A percentile compares a stretch with the other conserved stretches of the same genome.
Evolutionary conservation across 2,329 filamentous ascomycete species (phyloP).

Genomic region (Paracorniculantispora psalliotae): DNA sequence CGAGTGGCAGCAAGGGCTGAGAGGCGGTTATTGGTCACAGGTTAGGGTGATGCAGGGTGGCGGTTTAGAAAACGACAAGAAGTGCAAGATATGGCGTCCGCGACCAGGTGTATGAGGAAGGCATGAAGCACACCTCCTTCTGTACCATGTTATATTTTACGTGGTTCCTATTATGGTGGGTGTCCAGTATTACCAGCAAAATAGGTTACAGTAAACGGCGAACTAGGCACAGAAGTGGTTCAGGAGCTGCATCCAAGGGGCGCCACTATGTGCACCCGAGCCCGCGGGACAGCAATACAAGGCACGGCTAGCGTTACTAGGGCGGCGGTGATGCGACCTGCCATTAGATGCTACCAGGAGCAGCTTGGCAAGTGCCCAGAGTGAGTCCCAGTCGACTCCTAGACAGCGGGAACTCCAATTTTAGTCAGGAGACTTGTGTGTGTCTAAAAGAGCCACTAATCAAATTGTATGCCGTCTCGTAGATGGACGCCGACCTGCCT

Average conservation of each 20-base stretch:
- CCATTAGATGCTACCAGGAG: neutral
- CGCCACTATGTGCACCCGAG: conserved; percentile 1
- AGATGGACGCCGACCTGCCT: neutral
- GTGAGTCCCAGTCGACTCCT: neutral
- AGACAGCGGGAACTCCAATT: neutral
- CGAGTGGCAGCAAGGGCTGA: neutral
- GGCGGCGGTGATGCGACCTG: neutral
- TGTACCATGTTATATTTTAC: neutral
- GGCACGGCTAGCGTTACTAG: neutral
- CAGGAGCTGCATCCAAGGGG: conserved; percentile 5
- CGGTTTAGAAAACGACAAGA: neutral
- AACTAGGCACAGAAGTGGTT: neutral
- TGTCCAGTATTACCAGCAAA: neutral
- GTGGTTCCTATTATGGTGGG: neutral
- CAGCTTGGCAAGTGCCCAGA: neutral
- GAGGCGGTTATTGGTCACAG: neutral
- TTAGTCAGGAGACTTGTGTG: neutral
- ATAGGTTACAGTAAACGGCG: neutral
- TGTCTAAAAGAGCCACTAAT: neutral
- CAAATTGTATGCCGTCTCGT: neutral
- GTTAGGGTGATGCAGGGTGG: neutral
- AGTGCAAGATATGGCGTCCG: neutral
- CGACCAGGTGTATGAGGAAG: neutral
- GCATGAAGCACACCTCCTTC: neutral
- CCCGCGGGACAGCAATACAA: neutral